A percentile compares a stretch with the other conserved stretches of the same genome.
Conservation (phyloP, 306 rosid species). For the Luffa acutangula region DNA sequence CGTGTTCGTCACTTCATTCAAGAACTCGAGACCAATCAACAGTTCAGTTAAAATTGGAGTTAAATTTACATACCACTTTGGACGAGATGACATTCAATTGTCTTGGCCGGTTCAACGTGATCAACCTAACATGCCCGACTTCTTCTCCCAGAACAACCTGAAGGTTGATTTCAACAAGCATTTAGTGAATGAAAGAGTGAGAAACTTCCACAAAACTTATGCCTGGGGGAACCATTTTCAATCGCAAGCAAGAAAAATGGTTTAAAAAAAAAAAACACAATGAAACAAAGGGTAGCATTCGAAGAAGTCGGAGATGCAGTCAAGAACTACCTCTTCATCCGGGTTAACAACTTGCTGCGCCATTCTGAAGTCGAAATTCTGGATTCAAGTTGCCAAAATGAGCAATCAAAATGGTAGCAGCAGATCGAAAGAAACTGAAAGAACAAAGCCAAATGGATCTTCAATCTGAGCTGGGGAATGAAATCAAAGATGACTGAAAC, state of each 20-base stretch:
- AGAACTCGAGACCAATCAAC: not conserved
- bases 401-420: not conserved
- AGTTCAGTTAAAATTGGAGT: not conserved
- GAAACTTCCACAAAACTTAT: not conserved
- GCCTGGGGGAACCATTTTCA: not conserved
- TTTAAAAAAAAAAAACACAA: not conserved
- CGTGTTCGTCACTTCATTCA: not conserved
- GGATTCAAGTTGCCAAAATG: not conserved
- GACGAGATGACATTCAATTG: constrained; percentile 86
- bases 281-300: not conserved
- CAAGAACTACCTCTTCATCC: constrained; percentile 36
- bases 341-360: constrained; percentile 28
- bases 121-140: constrained; percentile 52
- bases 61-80: constrained; percentile 28
- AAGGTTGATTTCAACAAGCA: constrained; percentile 12
- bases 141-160: constrained; percentile 83
- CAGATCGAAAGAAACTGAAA: not conserved
- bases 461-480: not conserved
- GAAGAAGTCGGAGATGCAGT: not conserved
- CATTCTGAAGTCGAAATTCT: constrained; percentile 22
- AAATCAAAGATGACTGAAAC: no score
- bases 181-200: not conserved
- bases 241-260: not conserved
- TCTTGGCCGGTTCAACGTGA: constrained; percentile 70
- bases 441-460: not conserved